Conservation (phyloP, 192 early-diverging fungal genomes). For the Coemansia brasiliensis region DNA sequence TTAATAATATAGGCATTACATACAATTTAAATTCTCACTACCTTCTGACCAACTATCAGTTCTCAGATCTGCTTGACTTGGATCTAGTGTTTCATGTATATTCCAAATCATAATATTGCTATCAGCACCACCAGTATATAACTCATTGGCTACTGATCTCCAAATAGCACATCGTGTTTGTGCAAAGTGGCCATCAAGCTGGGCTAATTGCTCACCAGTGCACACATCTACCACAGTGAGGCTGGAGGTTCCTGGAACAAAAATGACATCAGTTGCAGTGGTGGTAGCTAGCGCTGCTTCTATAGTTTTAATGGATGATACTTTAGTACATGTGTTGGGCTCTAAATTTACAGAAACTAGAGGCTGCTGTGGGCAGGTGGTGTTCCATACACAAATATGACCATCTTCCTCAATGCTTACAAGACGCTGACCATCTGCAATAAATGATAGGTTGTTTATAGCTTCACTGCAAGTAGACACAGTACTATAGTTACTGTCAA, state of each 20-base stretch:
- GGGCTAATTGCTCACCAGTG: conserved; percentile 57
- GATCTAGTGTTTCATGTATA: conserved; percentile 25
- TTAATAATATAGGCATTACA: too few species aligned
- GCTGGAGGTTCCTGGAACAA: conserved; percentile 62
- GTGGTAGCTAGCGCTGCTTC: conserved; percentile 49
- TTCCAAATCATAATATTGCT: conserved; percentile 62
- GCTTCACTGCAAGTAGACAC: conserved; percentile 58
- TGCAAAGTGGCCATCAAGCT: conserved; percentile 65
- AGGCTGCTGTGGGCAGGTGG: conserved; percentile 1
- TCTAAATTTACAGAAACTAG: neutral
- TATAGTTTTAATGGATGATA: neutral
- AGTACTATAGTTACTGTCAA: conserved; percentile 46
- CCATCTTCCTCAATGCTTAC: conserved; percentile 63
- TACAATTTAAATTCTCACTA: too few species aligned
- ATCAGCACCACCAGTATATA: conserved; percentile 65
- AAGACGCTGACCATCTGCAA: conserved; percentile 61
- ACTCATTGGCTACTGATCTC: conserved; percentile 57
- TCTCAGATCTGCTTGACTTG: conserved; percentile 17
- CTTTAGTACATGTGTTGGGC: too few species aligned
- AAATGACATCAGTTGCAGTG: conserved; percentile 25
- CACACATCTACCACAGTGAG: conserved; percentile 60
- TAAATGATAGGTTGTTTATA: conserved; percentile 69
- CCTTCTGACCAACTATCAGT: conserved; percentile 37
- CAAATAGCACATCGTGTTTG: conserved; percentile 61
- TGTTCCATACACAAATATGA: conserved; percentile 63